A percentile compares a stretch with the other conserved stretches of the same genome.
Conservation (phyloP, 2,329 filamentous ascomycete genomes). For the Neopestalotiopsis clavispora region DNA sequence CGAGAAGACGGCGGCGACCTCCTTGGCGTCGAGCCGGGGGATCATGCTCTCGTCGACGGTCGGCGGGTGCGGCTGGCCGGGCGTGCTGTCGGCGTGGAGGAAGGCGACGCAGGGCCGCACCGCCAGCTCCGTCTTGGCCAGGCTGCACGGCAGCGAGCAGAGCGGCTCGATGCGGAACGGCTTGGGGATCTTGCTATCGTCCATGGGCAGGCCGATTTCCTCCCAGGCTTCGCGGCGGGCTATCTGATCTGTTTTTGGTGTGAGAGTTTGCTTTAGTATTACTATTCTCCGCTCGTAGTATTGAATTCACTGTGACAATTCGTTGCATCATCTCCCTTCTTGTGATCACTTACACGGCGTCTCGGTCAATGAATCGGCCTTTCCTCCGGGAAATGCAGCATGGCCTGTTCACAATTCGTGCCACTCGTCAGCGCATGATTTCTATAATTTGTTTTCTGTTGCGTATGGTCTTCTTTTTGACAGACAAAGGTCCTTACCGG, state of each 20-base stretch:
- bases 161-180: slow-evolving; percentile 88
- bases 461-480: background rate
- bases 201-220: slow-evolving; percentile 86
- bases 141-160: slow-evolving; percentile 78
- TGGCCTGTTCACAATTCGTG: slow-evolving; percentile 54
- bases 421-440: background rate
- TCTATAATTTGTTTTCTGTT: background rate
- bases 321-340: background rate
- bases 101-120: slow-evolving; percentile 81
- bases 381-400: slow-evolving; percentile 84
- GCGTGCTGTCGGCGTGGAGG: slow-evolving; percentile 64
- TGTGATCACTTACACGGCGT: slow-evolving; percentile 58
- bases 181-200: slow-evolving; percentile 69
- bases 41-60: slow-evolving; percentile 74
- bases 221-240: slow-evolving; percentile 90
- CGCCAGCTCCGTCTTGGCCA: slow-evolving; percentile 74
- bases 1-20: slow-evolving; percentile 93
- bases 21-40: slow-evolving; percentile 82
- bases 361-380: slow-evolving; percentile 62
- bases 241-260: slow-evolving; percentile 65
- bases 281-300: background rate
- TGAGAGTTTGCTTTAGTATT: background rate
- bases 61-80: slow-evolving; percentile 36
- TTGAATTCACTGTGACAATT: no score
- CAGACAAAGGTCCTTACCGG: slow-evolving; percentile 47